Evolutionary conservation across 2,329 filamentous ascomycete species (phyloP), one percentile per base, ranked within the genome.

Genomic region (Pezizomycotina sp.): DNA sequence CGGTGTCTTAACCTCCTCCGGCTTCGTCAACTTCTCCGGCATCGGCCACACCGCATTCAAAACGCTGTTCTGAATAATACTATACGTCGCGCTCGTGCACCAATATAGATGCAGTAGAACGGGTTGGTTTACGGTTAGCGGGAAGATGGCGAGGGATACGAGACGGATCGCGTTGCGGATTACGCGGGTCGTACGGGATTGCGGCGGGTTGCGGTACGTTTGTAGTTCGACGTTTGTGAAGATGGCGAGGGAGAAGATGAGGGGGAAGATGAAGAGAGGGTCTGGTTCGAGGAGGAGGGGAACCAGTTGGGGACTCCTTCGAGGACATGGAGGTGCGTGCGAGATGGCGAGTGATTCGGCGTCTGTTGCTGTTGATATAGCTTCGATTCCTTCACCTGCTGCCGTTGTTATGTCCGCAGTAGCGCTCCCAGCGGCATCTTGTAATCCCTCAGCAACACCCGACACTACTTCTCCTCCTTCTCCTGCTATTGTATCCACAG

Each of bases 271-370:
- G 24, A 47, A 40, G 23, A 38, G 27, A 5, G 47, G 43, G 42
- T 51, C 48, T 23, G 43, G 36, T 14, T 41, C 36, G 3, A 49
- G 21, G n/a, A 51, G 25, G 36, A 48, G 42, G 32, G 33, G 31
- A 47, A 48, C 45, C 46, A 51, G 59, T 7, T 61, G n/a, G 37
- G 16, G 10, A 36, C 22, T 3, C 45, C 45, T 4, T 19, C 9
- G n/a, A 10, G 29, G 12, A 10, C 20, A 14, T 10, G 29, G n/a
- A 7, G 12, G 29, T 21, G 20, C 29, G 2, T 21, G 60, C 10
- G 56, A 56, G 7, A 60, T 57, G 24, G 58, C 58, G 6, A 62
- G 54, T 3, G 14, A 13, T 9, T 10, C 9, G 7, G 13, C 14
- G 15, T 5, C 13, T n/a, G 12, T 3, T 6, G 24, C n/a, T 6